phyloP scores from a whole-genome alignment of 2,329 filamentous ascomycete genomes.

The Fusarium pseudograminearum region DNA sequence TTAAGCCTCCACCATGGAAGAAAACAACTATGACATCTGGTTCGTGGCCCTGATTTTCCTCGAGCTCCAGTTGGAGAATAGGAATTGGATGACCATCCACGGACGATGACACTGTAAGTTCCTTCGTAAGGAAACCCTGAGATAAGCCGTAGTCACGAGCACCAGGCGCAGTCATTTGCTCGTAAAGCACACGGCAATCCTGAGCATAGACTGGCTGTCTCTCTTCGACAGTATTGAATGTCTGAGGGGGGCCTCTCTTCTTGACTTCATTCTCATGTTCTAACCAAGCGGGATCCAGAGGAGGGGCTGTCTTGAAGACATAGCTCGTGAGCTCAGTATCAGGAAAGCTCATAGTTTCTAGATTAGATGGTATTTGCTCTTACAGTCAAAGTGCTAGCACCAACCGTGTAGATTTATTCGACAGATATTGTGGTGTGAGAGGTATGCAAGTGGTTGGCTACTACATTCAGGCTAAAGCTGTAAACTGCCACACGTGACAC shows the following conservation, averaged over 20 bases:
- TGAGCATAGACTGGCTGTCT: slow-evolving; percentile 57
- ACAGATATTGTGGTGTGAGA: background rate
- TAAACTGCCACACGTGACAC: slow-evolving; percentile 20
- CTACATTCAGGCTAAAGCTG: slow-evolving; percentile 26
- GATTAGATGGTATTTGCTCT: no score
- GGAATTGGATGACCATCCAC: slow-evolving; percentile 53
- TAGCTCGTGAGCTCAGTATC: slow-evolving; percentile 40
- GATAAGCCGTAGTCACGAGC: slow-evolving; percentile 54
- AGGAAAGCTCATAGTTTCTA: slow-evolving; percentile 31
- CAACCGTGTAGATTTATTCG: background rate
- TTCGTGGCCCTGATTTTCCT: slow-evolving; percentile 9
- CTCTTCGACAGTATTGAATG: slow-evolving; percentile 44
- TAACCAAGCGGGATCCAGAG: slow-evolving; percentile 57
- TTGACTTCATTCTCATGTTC: slow-evolving; percentile 51
- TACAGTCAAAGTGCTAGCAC: background rate
- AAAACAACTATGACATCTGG: slow-evolving; percentile 55
- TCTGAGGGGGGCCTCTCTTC: slow-evolving; percentile 30
- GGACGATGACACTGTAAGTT: slow-evolving; percentile 50
- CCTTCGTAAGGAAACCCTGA: slow-evolving; percentile 48
- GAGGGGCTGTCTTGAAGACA: slow-evolving; percentile 52
- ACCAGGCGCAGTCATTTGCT: slow-evolving; percentile 52
- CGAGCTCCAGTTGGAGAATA: slow-evolving; percentile 51
- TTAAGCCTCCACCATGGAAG: slow-evolving; percentile 62
- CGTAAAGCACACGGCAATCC: slow-evolving; percentile 55
- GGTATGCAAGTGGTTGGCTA: background rate